Percentiles rank a stretch among this genome's conserved stretches.
phyloP scores from a whole-genome alignment of 2,329 filamentous ascomycete species.

The Stagonosporopsis cucurbitacearum region DNA sequence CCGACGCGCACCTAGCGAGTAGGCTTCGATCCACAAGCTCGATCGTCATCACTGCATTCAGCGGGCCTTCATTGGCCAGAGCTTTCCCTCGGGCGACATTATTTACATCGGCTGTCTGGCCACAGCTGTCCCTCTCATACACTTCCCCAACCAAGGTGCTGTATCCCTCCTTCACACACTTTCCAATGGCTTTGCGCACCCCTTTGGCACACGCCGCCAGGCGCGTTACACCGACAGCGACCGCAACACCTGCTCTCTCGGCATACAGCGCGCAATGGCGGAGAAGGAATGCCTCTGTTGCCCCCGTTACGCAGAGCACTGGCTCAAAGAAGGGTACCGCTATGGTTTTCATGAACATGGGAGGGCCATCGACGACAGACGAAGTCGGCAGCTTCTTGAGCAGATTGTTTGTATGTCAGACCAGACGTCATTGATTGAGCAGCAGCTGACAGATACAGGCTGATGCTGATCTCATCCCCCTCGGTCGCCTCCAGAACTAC shows the following conservation, averaged over 20 bases:
- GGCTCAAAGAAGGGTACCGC: conserved; percentile 82
- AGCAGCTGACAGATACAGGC: conserved; percentile 61
- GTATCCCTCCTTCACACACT: conserved; percentile 38
- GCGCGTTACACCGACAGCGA: conserved; percentile 38
- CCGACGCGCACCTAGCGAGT: too few species aligned
- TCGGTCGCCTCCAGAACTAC: conserved; percentile 89
- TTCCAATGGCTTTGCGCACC: conserved; percentile 47
- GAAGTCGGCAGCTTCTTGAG: conserved; percentile 92
- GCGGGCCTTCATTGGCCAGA: conserved; percentile 34
- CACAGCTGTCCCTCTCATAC: conserved; percentile 15
- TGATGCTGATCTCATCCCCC: conserved; percentile 93
- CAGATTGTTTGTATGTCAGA: conserved; percentile 79
- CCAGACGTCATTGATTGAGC: not conserved
- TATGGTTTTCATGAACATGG: conserved; percentile 99
- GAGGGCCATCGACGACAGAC: conserved; percentile 83
- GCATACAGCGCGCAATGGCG: conserved; percentile 46
- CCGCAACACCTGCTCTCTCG: conserved; percentile 38
- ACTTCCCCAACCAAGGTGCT: conserved; percentile 11
- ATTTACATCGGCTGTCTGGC: conserved; percentile 33
- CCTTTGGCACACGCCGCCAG: conserved; percentile 42
- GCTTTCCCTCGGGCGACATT: conserved; percentile 27
- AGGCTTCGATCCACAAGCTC: conserved; percentile 27
- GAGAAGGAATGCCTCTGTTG: conserved; percentile 61
- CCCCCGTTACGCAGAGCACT: conserved; percentile 68
- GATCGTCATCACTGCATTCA: conserved; percentile 32